Evolutionary conservation across 257 asterid species (phyloP), one percentile per base, ranked within the genome.

Genomic region (Capsicum pubescens): DNA sequence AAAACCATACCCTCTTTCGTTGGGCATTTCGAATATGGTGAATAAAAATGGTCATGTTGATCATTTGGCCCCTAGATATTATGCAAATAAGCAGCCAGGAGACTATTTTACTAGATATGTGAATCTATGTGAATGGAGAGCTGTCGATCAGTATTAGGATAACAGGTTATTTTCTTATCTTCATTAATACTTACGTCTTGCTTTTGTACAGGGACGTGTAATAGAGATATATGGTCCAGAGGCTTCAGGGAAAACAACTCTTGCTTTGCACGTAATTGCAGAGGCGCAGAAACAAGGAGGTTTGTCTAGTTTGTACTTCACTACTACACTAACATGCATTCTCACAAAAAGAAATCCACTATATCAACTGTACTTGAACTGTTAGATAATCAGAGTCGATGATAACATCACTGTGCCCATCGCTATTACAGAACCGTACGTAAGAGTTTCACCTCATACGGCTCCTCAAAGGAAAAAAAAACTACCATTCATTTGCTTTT

Each of bases 251-350:
- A 94, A 96, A 90, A 96, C 99, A 71, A 94, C 99, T 82, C 98
- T 96, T 88, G 97, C 98, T 84, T 89, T 96, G 84, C 99, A 96
- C 84, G 97, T 94, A 82, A 94, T 94, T 84, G 98, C 98, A 2
- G 99, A 94, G 91, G 97, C 99, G 85, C 99, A 96, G 72, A 94
- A 91, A 89, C 94, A 89, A 85, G 99, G 99, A 92, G 98, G 99
- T 93, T 84, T 81, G 88, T 77, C 61, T 32, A 11, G 44, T 60
- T 74, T 78, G 57, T 32, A 8, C 55, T 56, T 61, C 36, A 44
- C 44, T 32, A 8, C 55, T 56, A 55, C 36, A 44, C 44, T 9
- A n/a, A 2, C 32, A 5, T 66, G 84, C 68, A 54, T 42, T 83
- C 59, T 35, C 55, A 67, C 16, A 69, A 69, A 42, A 26, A 26